These are phyloP conservation scores for Macrolepiota dolichaula DNA, from an alignment of 768 basidiomycete genomes.

Conservation along the genomic window DNA sequence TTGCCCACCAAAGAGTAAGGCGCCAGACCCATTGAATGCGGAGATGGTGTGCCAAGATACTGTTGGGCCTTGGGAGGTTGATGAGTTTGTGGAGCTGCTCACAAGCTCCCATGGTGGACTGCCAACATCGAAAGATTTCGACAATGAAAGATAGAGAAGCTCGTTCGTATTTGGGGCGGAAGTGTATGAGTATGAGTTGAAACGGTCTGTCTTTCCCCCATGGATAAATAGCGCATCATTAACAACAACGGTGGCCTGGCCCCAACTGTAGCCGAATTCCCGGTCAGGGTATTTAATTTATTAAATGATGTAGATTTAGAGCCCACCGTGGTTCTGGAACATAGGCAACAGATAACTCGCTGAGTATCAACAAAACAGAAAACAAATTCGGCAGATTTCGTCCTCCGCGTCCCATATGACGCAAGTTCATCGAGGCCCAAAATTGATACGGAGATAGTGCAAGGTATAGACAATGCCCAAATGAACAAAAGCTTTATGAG, in stretches of 20 bases:
- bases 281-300: background rate
- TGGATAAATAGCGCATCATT: constrained; percentile 64
- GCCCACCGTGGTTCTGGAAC: constrained; percentile 8
- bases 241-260: constrained; percentile 63
- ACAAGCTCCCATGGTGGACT: constrained; percentile 70
- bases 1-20: constrained; percentile 76
- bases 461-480: background rate
- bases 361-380: background rate
- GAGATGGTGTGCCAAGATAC: constrained; percentile 82
- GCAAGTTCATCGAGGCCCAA: constrained; percentile 2
- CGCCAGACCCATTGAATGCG: constrained; percentile 47
- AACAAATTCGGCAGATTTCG: background rate
- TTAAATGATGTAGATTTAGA: background rate
- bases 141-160: constrained; percentile 64
- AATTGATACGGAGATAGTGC: background rate
- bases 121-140: constrained; percentile 50
- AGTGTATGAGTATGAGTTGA: constrained; percentile 66
- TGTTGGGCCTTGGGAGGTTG: constrained; percentile 50
- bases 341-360: background rate
- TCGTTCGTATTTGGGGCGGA: constrained; percentile 74
- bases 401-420: background rate
- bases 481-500: background rate
- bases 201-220: constrained; percentile 78
- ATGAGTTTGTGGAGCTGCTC: constrained; percentile 39
- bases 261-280: constrained; percentile 62